Evolutionary conservation across 2,329 filamentous ascomycete genomes (phyloP).

Genomic region (Aspergillus calidoustus): DNA sequence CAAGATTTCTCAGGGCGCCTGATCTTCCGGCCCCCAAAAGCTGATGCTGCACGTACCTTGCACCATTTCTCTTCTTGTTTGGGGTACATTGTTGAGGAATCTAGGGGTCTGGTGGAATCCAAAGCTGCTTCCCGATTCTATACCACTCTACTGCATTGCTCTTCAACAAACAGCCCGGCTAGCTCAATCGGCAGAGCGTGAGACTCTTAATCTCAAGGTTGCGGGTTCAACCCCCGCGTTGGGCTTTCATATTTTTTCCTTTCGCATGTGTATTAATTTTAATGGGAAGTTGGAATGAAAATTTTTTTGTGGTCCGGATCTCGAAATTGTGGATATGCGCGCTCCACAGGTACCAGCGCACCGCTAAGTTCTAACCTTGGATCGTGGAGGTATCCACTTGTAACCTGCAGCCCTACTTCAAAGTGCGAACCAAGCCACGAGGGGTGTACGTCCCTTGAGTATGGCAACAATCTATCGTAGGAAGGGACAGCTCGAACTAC

Average conservation of each 20-base stretch:
- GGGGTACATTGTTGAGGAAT: constrained; percentile 28
- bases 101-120: constrained; percentile 29
- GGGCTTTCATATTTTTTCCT: constrained; percentile 33
- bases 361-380: background rate
- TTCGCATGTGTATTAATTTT: background rate
- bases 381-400: background rate
- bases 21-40: background rate
- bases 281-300: background rate
- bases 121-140: background rate
- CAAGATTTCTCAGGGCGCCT: background rate
- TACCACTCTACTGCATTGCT: background rate
- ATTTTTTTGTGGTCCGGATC: background rate
- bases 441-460: too few species aligned
- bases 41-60: background rate
- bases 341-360: background rate
- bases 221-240: constrained; percentile 50
- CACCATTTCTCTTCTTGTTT: too few species aligned
- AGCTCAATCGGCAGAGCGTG: constrained; percentile 58
- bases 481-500: too few species aligned
- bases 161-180: constrained; percentile 42
- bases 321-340: background rate
- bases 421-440: too few species aligned
- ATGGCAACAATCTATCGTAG: too few species aligned
- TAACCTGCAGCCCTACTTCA: background rate
- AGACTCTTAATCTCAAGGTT: constrained; percentile 54